Percentiles rank a stretch among this genome's conserved stretches.
These are phyloP conservation scores for Candida dubliniensis DNA, from an alignment of 1,139 yeast species.

Conservation along the genomic window DNA sequence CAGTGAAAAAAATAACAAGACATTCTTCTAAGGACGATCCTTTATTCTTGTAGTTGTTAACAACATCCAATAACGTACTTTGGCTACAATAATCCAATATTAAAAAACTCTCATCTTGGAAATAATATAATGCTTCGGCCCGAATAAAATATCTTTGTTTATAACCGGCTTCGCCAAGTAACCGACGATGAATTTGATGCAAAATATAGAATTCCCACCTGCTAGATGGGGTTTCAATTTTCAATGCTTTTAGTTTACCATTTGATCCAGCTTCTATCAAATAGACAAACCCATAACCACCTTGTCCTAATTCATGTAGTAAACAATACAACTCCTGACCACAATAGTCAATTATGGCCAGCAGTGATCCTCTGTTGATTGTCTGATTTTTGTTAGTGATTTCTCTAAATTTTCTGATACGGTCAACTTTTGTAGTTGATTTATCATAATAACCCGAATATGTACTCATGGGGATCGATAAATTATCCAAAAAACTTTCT, in stretches of 20 bases:
- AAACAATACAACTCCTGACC: constrained; percentile 58
- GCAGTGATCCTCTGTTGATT: constrained; percentile 38
- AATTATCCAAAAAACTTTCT: constrained; percentile 22
- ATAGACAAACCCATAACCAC: constrained; percentile 80
- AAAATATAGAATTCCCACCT: constrained; percentile 84
- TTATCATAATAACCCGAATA: constrained; percentile 31
- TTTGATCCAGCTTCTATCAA: constrained; percentile 60
- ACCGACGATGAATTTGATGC: constrained; percentile 49
- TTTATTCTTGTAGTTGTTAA: constrained; percentile 45
- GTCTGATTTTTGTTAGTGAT: constrained; percentile 33
- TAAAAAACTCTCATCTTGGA: constrained; percentile 72
- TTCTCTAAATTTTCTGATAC: constrained; percentile 33
- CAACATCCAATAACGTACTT: constrained; percentile 77
- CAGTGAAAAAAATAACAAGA: constrained; percentile 61
- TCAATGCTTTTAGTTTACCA: constrained; percentile 65
- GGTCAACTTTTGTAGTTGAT: constrained; percentile 14
- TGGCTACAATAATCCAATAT: constrained; percentile 68
- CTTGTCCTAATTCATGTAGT: constrained; percentile 67
- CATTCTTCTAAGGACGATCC: constrained; percentile 54
- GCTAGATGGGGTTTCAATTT: constrained; percentile 69
- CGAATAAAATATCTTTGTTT: constrained; percentile 27
- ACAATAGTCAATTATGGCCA: constrained; percentile 47
- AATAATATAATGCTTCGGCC: constrained; percentile 56
- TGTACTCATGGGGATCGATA: constrained; percentile 26
- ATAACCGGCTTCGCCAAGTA: constrained; percentile 12